Base-by-base conservation (phyloP, 1,284 basidiomycete species). In the Cerrena zonata region DNA sequence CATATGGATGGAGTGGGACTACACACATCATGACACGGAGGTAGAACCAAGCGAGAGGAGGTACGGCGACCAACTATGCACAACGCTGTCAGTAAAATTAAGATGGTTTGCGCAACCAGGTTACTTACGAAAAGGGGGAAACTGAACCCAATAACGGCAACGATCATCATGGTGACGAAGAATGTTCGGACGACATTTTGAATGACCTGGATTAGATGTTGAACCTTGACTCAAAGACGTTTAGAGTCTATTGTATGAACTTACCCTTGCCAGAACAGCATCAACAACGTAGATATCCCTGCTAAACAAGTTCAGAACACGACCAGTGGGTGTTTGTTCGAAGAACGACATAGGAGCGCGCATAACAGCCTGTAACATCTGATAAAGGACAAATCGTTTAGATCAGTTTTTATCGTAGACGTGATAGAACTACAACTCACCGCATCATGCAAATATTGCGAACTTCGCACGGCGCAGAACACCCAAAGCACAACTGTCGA, bases 251-350 rank as follows among this genome's bases (percentile, higher is more conserved):
- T n/a, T n/a, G 3, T 44, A 44, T 15, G 36, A 13, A 60, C 71
- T 41, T 51, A 80, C 84, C 44, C 86, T 77, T 21, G 83, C 82
- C 22, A 94, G 77, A 5, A 91, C 72, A 61, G 89, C 82, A 63
- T 97, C 94, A 24, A 96, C 83, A 38, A 95, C 92, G 62, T 94
- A 94, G 41, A 89, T 84, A 64, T 99, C 95, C 4, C 93, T 82
- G 13, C 91, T 91, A 70, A 98, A 98, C 30, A 96, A 69, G 64
- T 94, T 94, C 50, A 94, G 64, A 41, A 91, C 84, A 7, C 84
- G 75, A 60, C 90, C 89, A 21, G 80, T 84, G 2, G 91, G 89
- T 0, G 89, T 93, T 50, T 80, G 69, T 67, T 94, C 92, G 61
- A 95, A 96, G 73, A 92, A 96, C 56, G 80, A 82, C 61, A 95